These are phyloP conservation scores for Arabidopsis lyrata DNA, from an alignment of 441 rosid genomes.

Conservation along the genomic window DNA sequence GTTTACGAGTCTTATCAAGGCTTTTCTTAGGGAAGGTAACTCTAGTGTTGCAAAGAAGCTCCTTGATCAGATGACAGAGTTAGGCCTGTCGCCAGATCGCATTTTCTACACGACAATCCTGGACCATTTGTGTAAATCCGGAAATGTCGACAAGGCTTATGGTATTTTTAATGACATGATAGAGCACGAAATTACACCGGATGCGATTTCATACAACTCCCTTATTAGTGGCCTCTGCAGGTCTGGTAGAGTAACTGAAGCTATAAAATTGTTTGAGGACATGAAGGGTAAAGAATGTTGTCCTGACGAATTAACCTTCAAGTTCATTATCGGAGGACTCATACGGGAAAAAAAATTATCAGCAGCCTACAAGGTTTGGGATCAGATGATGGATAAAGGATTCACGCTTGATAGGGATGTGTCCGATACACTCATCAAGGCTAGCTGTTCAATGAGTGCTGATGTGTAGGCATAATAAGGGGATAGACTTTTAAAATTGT, in stretches of 20 bases:
- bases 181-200: constrained; percentile 74
- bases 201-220: constrained; percentile 78
- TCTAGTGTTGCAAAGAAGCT: constrained; percentile 71
- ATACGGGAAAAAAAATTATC: constrained; percentile 63
- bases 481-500: constrained; percentile 4
- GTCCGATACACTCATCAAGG: constrained; percentile 69
- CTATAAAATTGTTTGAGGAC: constrained; percentile 68
- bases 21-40: constrained; percentile 67
- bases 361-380: constrained; percentile 84
- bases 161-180: constrained; percentile 73
- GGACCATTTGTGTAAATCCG: constrained; percentile 78
- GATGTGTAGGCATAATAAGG: constrained; percentile 33
- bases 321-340: constrained; percentile 82
- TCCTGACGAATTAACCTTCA: constrained; percentile 87
- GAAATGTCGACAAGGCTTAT: constrained; percentile 70
- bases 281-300: constrained; percentile 66
- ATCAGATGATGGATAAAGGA: constrained; percentile 98
- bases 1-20: constrained; percentile 73
- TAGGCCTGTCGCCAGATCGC: constrained; percentile 70
- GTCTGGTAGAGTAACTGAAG: constrained; percentile 64
- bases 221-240: constrained; percentile 84
- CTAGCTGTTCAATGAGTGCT: constrained; percentile 34
- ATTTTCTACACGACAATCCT: constrained; percentile 79
- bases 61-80: constrained; percentile 67
- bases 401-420: constrained; percentile 81